Evolutionary conservation across 805 yeast genomes (phyloP).

Genomic region (Saturnispora ahearnii): DNA sequence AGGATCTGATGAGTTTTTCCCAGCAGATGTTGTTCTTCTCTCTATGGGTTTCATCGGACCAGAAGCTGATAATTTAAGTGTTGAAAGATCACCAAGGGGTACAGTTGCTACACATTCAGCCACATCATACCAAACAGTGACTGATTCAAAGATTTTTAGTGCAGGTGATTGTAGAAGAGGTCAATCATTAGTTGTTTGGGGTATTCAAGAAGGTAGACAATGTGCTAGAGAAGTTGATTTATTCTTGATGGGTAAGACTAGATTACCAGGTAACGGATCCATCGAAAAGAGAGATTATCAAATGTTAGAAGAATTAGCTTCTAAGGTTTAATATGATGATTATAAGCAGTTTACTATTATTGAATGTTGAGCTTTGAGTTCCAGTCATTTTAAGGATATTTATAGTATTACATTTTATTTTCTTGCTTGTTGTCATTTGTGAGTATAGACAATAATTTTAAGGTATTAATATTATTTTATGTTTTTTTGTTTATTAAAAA

Average conservation of each 20-base stretch:
- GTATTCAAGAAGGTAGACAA: slow-evolving; percentile 98
- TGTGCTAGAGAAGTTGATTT: slow-evolving; percentile 92
- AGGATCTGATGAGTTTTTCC: slow-evolving; percentile 86
- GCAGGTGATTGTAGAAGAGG: slow-evolving; percentile 99
- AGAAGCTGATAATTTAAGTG: slow-evolving; percentile 66
- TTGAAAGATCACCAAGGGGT: slow-evolving; percentile 72
- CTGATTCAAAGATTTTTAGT: slow-evolving; percentile 66
- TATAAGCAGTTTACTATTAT: background rate
- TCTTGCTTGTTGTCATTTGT: background rate
- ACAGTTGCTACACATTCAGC: slow-evolving; percentile 61
- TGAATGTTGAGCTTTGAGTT: background rate
- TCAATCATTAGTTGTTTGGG: slow-evolving; percentile 97
- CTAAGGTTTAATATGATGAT: slow-evolving; percentile 32
- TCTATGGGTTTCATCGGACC: slow-evolving; percentile 99
- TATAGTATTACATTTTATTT: background rate
- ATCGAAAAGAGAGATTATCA: slow-evolving; percentile 78
- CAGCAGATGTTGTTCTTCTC: slow-evolving; percentile 86
- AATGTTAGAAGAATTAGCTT: slow-evolving; percentile 67
- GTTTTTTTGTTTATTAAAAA: no score
- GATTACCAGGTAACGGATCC: slow-evolving; percentile 91
- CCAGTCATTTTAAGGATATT: background rate
- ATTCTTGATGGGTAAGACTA: slow-evolving; percentile 65
- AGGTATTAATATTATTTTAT: no score
- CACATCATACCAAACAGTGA: slow-evolving; percentile 55
- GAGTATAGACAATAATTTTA: background rate